Evolutionary conservation across 2,329 filamentous ascomycete species (phyloP), one percentile per base, ranked within the genome.

Genomic region (Tolypocladium sp.): DNA sequence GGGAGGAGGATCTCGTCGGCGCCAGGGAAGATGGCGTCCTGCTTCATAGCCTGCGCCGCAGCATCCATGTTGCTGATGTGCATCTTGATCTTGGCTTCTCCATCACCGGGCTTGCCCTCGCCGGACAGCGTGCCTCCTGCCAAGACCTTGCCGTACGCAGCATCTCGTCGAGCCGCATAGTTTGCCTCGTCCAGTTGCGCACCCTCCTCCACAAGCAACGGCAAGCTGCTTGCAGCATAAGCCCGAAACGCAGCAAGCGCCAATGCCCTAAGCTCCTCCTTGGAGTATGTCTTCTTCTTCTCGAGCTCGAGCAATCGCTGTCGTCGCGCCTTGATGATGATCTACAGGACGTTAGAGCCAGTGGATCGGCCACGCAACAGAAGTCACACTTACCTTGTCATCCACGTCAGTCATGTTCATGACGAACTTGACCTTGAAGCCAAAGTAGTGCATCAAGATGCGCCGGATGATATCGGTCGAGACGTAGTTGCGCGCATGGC

Each of bases 371-470:
- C 27, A 20, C 9, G 35, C 33, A 37, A 22, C 20, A 22, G 17
- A 17, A 15, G 56, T 7, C 46, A 55, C 57, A 41, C 69, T 63
- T 67, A 85, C 83, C 80, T 89, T 89, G 73, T 90, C 86, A 66
- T 92, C 89, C 44, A 93, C 82, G 67, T 93, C 92, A 35, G 92
- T 96, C 63, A 94, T 91, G 75, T 96, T 96, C 88, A 95, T 94
- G 64, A 96, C 90, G 75, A 95, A 96, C 61, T 87, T 85, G 64
- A 96, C 84, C 49, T 91, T 78, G 72, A 89, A 94, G 62, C 85
- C 84, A 71, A 96, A 95, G 74, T 94, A 93, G 72, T 93, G 86
- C 68, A 83, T 79, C 73, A 96, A 76, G 66, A 96, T 90, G 67
- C 92, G 86, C 62, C 92, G 84, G 65, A 96, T 86, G 63, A 96